phyloP scores from a whole-genome alignment of 23 red algal genomes.

The Gracilaria gracilis region DNA sequence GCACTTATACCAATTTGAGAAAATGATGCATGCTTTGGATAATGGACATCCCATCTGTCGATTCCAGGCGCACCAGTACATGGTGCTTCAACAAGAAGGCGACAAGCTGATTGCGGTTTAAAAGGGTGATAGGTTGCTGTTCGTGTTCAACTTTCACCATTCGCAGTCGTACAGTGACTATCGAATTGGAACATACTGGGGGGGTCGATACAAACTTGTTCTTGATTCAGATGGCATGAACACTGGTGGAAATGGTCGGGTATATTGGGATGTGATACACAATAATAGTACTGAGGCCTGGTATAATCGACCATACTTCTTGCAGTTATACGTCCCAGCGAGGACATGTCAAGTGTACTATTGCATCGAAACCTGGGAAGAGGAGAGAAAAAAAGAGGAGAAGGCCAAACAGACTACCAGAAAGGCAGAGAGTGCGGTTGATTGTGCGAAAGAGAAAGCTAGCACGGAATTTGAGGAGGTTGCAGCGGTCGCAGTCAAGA shows the following conservation, averaged over 20 bases:
- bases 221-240: constrained; percentile 87
- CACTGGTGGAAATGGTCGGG: constrained; percentile 84
- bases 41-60: constrained; percentile 82
- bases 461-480: neutral
- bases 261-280: constrained; percentile 82
- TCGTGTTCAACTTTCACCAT: constrained; percentile 99
- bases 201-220: constrained; percentile 88
- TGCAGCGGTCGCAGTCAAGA: neutral
- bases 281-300: constrained; percentile 47
- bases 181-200: constrained; percentile 92
- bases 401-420: neutral
- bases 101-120: constrained; percentile 94
- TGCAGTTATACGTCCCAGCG: constrained; percentile 87
- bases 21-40: constrained; percentile 80
- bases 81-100: constrained; percentile 73
- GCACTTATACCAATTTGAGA: constrained; percentile 84
- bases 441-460: neutral
- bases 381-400: constrained; percentile 23
- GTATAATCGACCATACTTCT: constrained; percentile 85
- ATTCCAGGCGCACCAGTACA: constrained; percentile 85
- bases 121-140: constrained; percentile 87
- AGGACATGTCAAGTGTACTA: constrained; percentile 95
- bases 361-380: constrained; percentile 87
- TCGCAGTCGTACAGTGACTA: constrained; percentile 88
- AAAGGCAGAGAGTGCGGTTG: neutral